Conservation (phyloP, 352 stramenopile species). For the Peronosclerospora sorghi region DNA sequence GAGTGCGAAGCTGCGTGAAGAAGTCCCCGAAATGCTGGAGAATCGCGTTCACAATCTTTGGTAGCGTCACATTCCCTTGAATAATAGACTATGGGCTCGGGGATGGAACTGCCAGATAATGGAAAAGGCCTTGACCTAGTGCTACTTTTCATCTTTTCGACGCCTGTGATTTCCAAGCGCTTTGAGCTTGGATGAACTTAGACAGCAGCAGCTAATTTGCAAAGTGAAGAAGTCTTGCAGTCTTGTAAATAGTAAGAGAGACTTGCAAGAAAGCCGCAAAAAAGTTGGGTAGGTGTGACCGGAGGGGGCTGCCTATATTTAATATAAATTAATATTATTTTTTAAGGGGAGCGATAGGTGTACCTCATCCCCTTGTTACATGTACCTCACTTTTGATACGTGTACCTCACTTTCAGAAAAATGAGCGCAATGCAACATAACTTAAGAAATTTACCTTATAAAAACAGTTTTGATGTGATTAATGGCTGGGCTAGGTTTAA, state of each 20-base stretch:
- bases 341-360: too few relatives aligned
- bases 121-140: background rate
- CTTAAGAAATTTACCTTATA: too few relatives aligned
- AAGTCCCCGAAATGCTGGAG: conserved; percentile 15
- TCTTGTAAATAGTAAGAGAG: conserved; percentile 6
- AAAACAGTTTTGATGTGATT: too few relatives aligned
- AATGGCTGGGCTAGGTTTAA: too few relatives aligned
- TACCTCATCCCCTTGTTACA: too few relatives aligned
- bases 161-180: background rate
- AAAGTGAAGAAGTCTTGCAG: conserved; percentile 7
- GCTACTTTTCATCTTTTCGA: conserved; percentile 7
- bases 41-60: conserved; percentile 4
- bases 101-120: background rate
- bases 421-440: too few relatives aligned
- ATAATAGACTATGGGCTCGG: background rate
- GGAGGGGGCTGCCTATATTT: too few relatives aligned
- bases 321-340: too few relatives aligned
- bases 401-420: too few relatives aligned
- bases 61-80: background rate
- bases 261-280: conserved; percentile 27
- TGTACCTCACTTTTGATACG: too few relatives aligned
- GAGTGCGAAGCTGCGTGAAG: conserved; percentile 14
- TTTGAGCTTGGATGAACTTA: conserved; percentile 1
- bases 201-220: conserved; percentile 3
- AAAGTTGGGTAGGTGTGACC: conserved; percentile 6